phyloP scores from a whole-genome alignment of 2,329 filamentous ascomycete genomes.

The Ilyonectria robusta region DNA sequence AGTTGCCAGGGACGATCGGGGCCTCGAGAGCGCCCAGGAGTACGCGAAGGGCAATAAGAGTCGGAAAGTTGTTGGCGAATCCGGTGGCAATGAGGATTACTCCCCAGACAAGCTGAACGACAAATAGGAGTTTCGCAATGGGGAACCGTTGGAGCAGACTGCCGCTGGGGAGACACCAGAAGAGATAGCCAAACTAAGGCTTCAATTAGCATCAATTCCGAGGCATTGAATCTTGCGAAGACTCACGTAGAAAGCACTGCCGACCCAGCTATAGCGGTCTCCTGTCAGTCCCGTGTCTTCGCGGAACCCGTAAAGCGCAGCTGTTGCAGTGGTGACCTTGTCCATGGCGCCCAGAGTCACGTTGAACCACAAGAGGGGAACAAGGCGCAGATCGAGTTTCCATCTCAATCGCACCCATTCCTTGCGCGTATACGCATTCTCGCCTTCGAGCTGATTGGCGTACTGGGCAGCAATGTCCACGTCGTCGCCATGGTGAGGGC shows the following conservation, averaged over 20 bases:
- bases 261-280: slow-evolving; percentile 46
- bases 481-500: not conserved
- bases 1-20: slow-evolving; percentile 42
- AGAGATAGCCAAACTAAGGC: slow-evolving; percentile 51
- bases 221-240: not conserved
- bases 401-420: slow-evolving; percentile 37
- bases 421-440: slow-evolving; percentile 17
- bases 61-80: slow-evolving; percentile 45
- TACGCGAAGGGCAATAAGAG: slow-evolving; percentile 46
- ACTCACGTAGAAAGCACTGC: slow-evolving; percentile 28
- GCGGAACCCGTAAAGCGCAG: slow-evolving; percentile 47
- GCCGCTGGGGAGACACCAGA: slow-evolving; percentile 52
- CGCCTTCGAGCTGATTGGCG: slow-evolving; percentile 17
- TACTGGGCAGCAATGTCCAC: slow-evolving; percentile 21
- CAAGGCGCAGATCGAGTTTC: slow-evolving; percentile 42
- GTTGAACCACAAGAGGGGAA: slow-evolving; percentile 46
- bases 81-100: slow-evolving; percentile 47
- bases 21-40: slow-evolving; percentile 51
- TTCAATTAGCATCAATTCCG: not conserved
- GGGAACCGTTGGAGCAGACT: slow-evolving; percentile 53
- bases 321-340: slow-evolving; percentile 51
- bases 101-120: slow-evolving; percentile 47
- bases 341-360: slow-evolving; percentile 49
- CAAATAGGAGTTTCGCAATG: slow-evolving; percentile 51
- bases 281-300: slow-evolving; percentile 43